Percentiles rank a stretch among this genome's conserved stretches.
Evolutionary conservation across 345 rosid genomes (phyloP).

Genomic region (Anastatica hierochuntica): DNA sequence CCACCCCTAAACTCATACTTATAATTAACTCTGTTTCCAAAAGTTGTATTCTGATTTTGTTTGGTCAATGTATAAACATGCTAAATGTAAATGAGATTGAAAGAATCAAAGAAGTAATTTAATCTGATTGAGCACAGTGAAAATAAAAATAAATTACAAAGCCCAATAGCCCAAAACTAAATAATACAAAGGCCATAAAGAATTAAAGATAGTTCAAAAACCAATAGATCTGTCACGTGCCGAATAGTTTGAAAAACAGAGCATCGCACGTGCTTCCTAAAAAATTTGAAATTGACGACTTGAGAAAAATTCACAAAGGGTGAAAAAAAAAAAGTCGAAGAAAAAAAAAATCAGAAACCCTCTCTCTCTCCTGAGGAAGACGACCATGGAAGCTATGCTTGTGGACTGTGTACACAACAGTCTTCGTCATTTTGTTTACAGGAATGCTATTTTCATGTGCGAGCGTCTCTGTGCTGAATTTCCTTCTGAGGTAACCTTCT

Average conservation of each 20-base stretch:
- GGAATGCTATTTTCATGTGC: conserved; percentile 88
- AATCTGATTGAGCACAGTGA: no score
- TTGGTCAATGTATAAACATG: no score
- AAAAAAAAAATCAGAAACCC: conserved; percentile 20
- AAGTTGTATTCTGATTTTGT: no score
- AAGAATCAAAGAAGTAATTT: no score
- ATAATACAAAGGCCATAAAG: no score
- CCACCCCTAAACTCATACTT: no score
- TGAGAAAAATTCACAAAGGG: conserved; percentile 3
- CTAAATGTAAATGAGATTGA: no score
- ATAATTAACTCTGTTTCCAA: no score
- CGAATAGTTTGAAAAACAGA: conserved; percentile 9
- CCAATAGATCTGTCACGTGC: no score
- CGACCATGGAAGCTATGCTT: conserved; percentile 83
- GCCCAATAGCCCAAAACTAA: no score
- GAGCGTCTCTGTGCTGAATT: conserved; percentile 99
- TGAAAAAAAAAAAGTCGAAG: neutral
- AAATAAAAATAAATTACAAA: no score
- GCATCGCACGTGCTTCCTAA: conserved; percentile 21
- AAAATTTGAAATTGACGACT: conserved; percentile 21
- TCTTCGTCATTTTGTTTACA: conserved; percentile 72
- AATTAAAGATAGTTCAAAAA: no score
- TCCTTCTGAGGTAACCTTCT: conserved; percentile 99
- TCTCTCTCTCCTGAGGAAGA: conserved; percentile 15
- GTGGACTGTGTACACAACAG: conserved; percentile 70